phyloP scores from a whole-genome alignment of 2,329 filamentous ascomycete species.

The Sporothrix pseudoabietina region DNA sequence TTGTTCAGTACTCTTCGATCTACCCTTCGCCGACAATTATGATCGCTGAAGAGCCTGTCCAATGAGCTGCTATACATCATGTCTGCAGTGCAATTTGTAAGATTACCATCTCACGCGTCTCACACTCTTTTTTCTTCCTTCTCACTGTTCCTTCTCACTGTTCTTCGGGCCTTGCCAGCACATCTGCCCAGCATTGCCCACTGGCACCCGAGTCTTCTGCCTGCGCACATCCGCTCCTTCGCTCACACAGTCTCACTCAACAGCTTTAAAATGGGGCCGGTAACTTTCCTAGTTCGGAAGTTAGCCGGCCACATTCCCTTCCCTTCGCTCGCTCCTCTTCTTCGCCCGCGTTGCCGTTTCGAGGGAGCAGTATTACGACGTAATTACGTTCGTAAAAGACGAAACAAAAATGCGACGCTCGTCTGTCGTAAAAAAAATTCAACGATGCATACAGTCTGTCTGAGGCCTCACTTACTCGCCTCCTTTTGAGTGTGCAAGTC shows the following conservation, averaged over 20 bases:
- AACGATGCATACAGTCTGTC: not conserved
- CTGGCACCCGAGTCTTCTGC: not conserved
- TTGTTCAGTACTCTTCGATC: not conserved
- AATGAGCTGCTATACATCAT: not conserved
- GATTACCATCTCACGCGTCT: not conserved
- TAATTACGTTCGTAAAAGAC: too few species aligned
- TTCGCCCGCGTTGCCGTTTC: not conserved
- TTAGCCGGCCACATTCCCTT: not conserved
- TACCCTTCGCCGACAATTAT: not conserved
- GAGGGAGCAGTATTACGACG: not conserved
- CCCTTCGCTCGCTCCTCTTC: not conserved
- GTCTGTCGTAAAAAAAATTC: not conserved
- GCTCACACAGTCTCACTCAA: not conserved
- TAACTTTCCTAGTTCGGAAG: constrained; percentile 2
- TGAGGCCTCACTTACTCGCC: not conserved
- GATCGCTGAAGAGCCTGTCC: not conserved
- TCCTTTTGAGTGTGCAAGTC: not conserved
- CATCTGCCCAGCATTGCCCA: not conserved
- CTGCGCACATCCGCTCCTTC: not conserved
- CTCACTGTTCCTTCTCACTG: not conserved
- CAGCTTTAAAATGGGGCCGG: constrained; percentile 4
- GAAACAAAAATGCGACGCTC: constrained; percentile 1
- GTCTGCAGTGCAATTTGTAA: not conserved
- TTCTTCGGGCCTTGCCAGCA: not conserved
- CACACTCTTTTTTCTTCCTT: not conserved